Evolutionary conservation across 495 filamentous ascomycete genomes (phyloP), one percentile per base, ranked within the genome.

Genomic region (Pyrenula massariospora): DNA sequence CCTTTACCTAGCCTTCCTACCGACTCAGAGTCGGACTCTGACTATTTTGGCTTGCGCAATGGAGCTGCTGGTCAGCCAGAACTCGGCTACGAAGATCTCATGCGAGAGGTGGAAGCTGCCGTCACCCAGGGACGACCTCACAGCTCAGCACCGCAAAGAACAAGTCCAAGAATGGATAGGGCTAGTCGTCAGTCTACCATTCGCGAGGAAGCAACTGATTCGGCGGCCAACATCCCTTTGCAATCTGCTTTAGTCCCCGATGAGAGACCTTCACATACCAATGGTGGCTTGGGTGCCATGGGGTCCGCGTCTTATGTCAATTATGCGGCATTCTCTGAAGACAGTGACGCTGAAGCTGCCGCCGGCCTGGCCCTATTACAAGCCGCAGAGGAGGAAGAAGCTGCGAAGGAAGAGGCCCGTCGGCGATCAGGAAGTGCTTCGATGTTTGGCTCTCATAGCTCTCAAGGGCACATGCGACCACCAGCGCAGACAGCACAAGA

Each of bases 311-410:
- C 73, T 25, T 69, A 72, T 56, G 68, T 75, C 31, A 75, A 78
- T 57, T 80, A 82, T 55, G 73, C 70, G 65, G 76, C 73, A 1
- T 77, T 81, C 58, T 81, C 77, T 62, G 80, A 93, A 58, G 88
- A 89, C 24, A 96, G 90, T 62, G 93, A 99, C 59, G 82, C 89
- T 0, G 93, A 99, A 68, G 92, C 89, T 23, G 86, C 87, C 21
- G 89, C 88, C 23, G 93, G 93, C 1, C 71, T 94, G 19, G 82
- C 84, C 60, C 90, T 91, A 63, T 79, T 98, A 78, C 84, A 81
- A 31, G 80, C 88, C 69, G 88, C 88, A 1, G 93, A 96, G 54
- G 83, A 91, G 68, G 84, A 96, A 64, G 90, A 96, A 22, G 70
- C 63, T 50, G 76, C 70, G 2, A 73, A 77, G 20, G 73, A 75